phyloP scores from a whole-genome alignment of 2,329 filamentous ascomycete species.

The Drechslerella dactyloides region DNA sequence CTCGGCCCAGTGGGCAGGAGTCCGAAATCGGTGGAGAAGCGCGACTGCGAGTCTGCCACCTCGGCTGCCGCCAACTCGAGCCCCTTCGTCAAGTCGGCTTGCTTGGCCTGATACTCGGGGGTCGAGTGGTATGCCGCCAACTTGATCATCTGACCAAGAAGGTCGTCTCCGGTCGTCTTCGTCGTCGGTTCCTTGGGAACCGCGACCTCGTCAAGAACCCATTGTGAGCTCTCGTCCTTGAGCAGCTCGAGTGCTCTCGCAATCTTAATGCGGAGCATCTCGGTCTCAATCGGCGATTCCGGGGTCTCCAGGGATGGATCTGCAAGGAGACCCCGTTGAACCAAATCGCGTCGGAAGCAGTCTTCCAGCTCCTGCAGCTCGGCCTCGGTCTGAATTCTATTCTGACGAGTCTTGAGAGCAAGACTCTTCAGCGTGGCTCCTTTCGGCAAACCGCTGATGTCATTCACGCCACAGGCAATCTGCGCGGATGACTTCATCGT shows the following conservation, averaged over 20 bases:
- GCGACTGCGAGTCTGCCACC: no score
- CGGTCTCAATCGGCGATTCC: slow-evolving; percentile 1
- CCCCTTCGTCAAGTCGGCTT: slow-evolving; percentile 5
- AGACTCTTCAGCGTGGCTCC: slow-evolving; percentile 9
- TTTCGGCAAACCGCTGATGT: not conserved
- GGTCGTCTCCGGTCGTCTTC: not conserved
- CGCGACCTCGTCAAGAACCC: not conserved
- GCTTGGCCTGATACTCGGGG: slow-evolving; percentile 12
- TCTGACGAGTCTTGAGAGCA: slow-evolving; percentile 15
- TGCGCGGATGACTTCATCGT: no score
- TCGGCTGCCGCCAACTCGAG: not conserved
- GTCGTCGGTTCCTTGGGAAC: not conserved
- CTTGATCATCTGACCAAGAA: slow-evolving; percentile 9
- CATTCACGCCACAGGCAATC: not conserved
- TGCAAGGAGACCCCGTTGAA: slow-evolving; percentile 15
- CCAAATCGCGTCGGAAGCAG: slow-evolving; percentile 20
- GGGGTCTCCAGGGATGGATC: slow-evolving; percentile 1
- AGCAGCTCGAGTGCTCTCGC: slow-evolving; percentile 18
- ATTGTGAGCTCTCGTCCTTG: slow-evolving; percentile 24
- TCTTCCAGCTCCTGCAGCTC: slow-evolving; percentile 32
- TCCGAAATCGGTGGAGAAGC: no score
- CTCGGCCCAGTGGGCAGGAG: no score
- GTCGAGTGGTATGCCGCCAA: slow-evolving; percentile 18
- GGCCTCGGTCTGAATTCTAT: slow-evolving; percentile 18
- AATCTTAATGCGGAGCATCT: slow-evolving; percentile 1